Evolutionary conservation across 2,329 filamentous ascomycete genomes (phyloP).

Genomic region (Curvularia sp.): DNA sequence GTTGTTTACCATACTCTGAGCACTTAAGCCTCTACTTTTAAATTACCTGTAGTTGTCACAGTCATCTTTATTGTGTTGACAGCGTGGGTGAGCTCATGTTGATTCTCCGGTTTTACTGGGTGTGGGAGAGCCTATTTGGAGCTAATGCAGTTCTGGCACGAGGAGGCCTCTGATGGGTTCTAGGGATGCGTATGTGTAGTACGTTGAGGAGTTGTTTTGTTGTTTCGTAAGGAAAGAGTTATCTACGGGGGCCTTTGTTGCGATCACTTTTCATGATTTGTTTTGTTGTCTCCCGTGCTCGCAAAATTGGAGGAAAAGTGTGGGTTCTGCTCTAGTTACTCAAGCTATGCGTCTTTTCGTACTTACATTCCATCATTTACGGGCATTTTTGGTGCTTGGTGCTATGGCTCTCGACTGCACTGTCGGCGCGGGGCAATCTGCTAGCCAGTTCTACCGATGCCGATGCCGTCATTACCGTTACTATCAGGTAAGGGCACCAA

Average conservation of each 20-base stretch:
- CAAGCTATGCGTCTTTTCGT: not conserved
- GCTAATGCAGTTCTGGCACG: slow-evolving; percentile 4
- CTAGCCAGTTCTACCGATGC: not conserved
- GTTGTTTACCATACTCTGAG: no score
- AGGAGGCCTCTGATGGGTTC: not conserved
- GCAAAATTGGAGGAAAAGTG: not conserved
- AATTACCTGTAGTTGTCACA: no score
- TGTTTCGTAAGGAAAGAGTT: no score
- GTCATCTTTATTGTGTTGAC: no score
- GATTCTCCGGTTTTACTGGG: no score
- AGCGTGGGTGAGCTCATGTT: no score
- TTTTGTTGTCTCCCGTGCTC: no score
- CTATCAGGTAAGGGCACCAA: not conserved
- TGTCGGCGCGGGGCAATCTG: not conserved
- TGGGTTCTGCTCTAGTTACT: not conserved
- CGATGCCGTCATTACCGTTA: not conserved
- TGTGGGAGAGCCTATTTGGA: not conserved
- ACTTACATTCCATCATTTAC: not conserved
- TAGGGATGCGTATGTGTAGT: not conserved
- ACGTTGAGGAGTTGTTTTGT: not conserved
- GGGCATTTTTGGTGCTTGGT: not conserved
- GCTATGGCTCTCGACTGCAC: not conserved
- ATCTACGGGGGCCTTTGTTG: not conserved
- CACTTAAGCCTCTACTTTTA: no score
- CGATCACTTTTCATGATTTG: not conserved